phyloP scores from a whole-genome alignment of 768 basidiomycete genomes.

The Phaeolepiota aurea region DNA sequence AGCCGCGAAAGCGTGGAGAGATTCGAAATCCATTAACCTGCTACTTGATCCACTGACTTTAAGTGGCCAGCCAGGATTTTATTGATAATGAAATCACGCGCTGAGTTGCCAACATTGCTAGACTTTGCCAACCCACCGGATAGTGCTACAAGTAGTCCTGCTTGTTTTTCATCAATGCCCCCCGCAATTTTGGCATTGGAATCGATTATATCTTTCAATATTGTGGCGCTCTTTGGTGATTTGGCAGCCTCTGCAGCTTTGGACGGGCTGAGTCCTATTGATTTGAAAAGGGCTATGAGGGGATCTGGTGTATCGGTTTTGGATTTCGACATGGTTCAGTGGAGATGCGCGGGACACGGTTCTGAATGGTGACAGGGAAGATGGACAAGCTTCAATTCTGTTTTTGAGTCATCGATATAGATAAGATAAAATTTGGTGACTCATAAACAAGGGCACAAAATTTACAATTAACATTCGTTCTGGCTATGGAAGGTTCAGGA shows the following conservation, averaged over 20 bases:
- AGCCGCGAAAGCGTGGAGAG: too few species aligned
- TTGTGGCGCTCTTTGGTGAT: conserved; percentile 64
- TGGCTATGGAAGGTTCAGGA: too few species aligned
- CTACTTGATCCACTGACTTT: conserved; percentile 79
- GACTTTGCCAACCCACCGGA: conserved; percentile 55
- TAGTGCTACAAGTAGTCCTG: conserved; percentile 59
- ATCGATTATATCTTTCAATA: conserved; percentile 64
- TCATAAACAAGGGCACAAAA: too few species aligned
- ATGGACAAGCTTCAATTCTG: too few species aligned
- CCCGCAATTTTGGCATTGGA: conserved; percentile 35
- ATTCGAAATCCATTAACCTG: conserved; percentile 61
- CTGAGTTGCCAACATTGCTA: conserved; percentile 35
- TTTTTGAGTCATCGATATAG: too few species aligned
- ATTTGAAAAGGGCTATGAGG: conserved; percentile 51
- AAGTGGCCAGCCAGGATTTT: conserved; percentile 67
- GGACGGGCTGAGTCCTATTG: conserved; percentile 60
- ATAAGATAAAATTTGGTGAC: too few species aligned
- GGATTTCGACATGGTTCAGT: conserved; percentile 18
- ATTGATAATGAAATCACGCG: conserved; percentile 53
- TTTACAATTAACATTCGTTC: too few species aligned
- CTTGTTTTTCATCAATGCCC: conserved; percentile 73
- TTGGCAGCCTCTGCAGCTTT: conserved; percentile 82
- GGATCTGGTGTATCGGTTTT: conserved; percentile 17
- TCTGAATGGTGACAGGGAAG: too few species aligned
- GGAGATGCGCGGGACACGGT: neutral